Conservation (phyloP, 805 yeast genomes). For the Hanseniaspora jakobsenii region DNA sequence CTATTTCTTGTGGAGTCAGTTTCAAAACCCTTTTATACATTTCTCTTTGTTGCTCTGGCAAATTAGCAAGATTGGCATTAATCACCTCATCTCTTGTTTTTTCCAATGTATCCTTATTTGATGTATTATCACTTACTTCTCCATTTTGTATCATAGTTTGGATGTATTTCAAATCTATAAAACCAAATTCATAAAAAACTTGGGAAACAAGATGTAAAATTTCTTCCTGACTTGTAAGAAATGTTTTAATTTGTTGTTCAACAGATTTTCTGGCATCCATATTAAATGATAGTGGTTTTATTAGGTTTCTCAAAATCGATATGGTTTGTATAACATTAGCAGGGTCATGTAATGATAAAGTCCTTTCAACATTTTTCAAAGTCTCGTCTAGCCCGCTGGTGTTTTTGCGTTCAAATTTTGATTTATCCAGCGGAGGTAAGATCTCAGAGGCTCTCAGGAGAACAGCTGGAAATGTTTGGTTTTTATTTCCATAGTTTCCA, state of each 20-base stretch:
- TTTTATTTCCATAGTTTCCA: conserved; percentile 1
- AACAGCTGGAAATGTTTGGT: conserved; percentile 34
- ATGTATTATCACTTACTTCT: neutral
- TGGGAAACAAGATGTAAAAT: conserved; percentile 61
- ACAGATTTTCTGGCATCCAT: conserved; percentile 15
- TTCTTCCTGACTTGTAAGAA: conserved; percentile 40
- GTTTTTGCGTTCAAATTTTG: conserved; percentile 32
- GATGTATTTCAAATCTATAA: conserved; percentile 29
- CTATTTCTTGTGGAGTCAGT: conserved; percentile 3
- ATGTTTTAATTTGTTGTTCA: conserved; percentile 41
- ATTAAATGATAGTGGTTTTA: conserved; percentile 18
- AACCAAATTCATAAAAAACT: conserved; percentile 64
- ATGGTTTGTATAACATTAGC: conserved; percentile 56
- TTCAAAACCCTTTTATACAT: conserved; percentile 1
- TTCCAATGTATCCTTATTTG: neutral
- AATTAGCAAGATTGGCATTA: neutral
- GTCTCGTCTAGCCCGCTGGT: conserved; percentile 31
- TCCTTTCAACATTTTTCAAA: conserved; percentile 46
- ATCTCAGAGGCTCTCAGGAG: conserved; percentile 43
- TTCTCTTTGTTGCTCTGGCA: conserved; percentile 1
- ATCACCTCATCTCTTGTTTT: neutral
- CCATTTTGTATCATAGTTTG: conserved; percentile 8
- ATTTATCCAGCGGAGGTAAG: conserved; percentile 39
- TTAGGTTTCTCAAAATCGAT: conserved; percentile 50
- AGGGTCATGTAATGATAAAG: conserved; percentile 38